A percentile compares a stretch with the other conserved stretches of the same genome.
phyloP scores from a whole-genome alignment of 2,329 filamentous ascomycete species.

The Hyphodiscus sp. region DNA sequence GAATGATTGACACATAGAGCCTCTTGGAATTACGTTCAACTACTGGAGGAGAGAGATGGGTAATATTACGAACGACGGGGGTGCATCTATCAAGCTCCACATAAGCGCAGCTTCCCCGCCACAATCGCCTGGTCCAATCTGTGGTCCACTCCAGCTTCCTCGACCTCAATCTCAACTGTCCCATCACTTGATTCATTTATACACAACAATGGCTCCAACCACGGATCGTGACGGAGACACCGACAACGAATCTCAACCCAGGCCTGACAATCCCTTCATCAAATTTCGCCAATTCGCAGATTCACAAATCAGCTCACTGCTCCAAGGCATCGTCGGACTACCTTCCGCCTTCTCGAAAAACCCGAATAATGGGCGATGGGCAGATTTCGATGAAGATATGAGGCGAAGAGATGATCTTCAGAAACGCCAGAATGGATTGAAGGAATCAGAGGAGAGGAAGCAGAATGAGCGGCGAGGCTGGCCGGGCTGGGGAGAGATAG shows the following conservation, averaged over 20 bases:
- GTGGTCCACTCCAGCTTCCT: too few relatives aligned
- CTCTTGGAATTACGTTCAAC: background rate
- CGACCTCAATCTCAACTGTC: background rate
- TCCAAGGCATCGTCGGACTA: conserved; percentile 29
- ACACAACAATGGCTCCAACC: background rate
- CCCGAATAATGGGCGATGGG: conserved; percentile 18
- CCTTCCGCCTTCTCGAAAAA: conserved; percentile 26
- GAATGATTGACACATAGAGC: background rate
- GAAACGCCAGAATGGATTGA: conserved; percentile 17
- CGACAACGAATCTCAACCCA: background rate
- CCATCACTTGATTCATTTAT: background rate
- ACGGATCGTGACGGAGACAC: background rate
- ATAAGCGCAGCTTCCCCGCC: background rate
- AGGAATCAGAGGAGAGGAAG: conserved; percentile 14
- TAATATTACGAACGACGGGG: background rate
- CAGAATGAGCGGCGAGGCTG: background rate
- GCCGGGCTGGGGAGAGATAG: conserved; percentile 1
- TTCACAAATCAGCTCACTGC: conserved; percentile 25
- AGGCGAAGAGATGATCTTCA: conserved; percentile 23
- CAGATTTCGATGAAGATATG: conserved; percentile 24
- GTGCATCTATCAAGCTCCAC: background rate
- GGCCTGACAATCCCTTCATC: conserved; percentile 19
- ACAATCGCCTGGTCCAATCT: background rate
- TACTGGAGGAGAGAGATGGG: background rate
- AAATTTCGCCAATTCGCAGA: conserved; percentile 28